These are phyloP conservation scores for Aspergillus pseudotamarii DNA, from an alignment of 2,329 filamentous ascomycete species.

Conservation along the genomic window DNA sequence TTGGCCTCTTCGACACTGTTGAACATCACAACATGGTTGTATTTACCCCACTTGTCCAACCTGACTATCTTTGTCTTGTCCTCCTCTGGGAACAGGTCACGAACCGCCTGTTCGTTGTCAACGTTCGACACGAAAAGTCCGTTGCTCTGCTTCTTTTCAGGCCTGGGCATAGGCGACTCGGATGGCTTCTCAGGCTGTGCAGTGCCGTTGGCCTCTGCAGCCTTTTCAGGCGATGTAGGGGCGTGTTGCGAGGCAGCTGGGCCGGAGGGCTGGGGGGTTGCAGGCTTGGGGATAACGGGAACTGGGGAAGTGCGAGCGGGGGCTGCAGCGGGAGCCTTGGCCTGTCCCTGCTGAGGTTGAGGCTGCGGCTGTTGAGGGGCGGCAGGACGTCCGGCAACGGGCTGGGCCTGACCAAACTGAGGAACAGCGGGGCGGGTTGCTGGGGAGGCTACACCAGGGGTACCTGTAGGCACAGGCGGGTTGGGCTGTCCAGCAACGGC, in stretches of 20 bases:
- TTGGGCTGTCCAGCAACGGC: conserved; percentile 31
- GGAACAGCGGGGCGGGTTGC: conserved; percentile 40
- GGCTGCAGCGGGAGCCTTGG: conserved; percentile 30
- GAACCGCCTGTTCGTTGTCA: conserved; percentile 78
- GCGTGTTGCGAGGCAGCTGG: conserved; percentile 45
- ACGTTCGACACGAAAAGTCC: conserved; percentile 90
- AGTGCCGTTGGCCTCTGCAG: conserved; percentile 56
- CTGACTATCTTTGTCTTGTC: conserved; percentile 79
- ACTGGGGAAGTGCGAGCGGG: conserved; percentile 43
- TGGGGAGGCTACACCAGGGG: conserved; percentile 37
- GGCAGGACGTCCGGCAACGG: conserved; percentile 29
- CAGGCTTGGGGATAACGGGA: conserved; percentile 45
- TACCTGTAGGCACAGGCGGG: conserved; percentile 23
- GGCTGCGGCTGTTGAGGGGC: conserved; percentile 29
- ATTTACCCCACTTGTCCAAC: conserved; percentile 69
- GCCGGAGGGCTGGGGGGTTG: conserved; percentile 40
- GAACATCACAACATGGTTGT: conserved; percentile 82
- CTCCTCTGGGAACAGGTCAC: conserved; percentile 79
- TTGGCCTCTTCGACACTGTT: conserved; percentile 78
- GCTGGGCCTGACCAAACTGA: conserved; percentile 46
- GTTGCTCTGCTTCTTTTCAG: conserved; percentile 68
- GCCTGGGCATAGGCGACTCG: conserved; percentile 58
- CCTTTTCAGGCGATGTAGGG: conserved; percentile 52
- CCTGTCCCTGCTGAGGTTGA: conserved; percentile 32
- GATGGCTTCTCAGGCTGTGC: conserved; percentile 46